phyloP scores from a whole-genome alignment of 2,329 filamentous ascomycete species.

The Cladorrhinum sp. region DNA sequence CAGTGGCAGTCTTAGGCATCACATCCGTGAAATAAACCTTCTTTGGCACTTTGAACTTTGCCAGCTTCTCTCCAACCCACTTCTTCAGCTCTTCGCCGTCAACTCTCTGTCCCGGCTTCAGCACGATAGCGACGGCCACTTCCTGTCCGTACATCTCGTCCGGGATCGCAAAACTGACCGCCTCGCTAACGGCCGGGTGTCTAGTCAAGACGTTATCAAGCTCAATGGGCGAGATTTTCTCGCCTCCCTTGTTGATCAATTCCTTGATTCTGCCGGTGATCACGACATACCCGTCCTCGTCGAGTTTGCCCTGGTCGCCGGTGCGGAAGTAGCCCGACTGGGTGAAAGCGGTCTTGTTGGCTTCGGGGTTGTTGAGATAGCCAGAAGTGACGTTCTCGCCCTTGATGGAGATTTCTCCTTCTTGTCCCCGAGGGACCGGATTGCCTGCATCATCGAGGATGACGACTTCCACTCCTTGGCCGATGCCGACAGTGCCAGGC shows the following conservation, averaged over 20 bases:
- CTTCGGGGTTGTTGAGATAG: slow-evolving; percentile 77
- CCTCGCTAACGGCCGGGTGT: slow-evolving; percentile 70
- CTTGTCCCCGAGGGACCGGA: slow-evolving; percentile 63
- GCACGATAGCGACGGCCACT: slow-evolving; percentile 71
- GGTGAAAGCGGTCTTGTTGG: slow-evolving; percentile 72
- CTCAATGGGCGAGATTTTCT: slow-evolving; percentile 87
- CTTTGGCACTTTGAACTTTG: slow-evolving; percentile 84
- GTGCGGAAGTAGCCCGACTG: slow-evolving; percentile 80
- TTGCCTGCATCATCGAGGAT: slow-evolving; percentile 70
- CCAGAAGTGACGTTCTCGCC: slow-evolving; percentile 82
- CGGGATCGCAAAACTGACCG: slow-evolving; percentile 78
- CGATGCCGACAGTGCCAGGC: slow-evolving; percentile 78
- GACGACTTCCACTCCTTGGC: slow-evolving; percentile 77
- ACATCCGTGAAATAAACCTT: slow-evolving; percentile 77
- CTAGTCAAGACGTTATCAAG: slow-evolving; percentile 78
- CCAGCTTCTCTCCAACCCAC: slow-evolving; percentile 68
- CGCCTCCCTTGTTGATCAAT: slow-evolving; percentile 84
- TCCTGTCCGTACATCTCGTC: slow-evolving; percentile 84
- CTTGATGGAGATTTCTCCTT: slow-evolving; percentile 79
- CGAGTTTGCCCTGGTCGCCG: slow-evolving; percentile 79
- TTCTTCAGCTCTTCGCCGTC: slow-evolving; percentile 59
- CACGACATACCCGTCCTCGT: slow-evolving; percentile 75
- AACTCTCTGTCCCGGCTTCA: slow-evolving; percentile 61
- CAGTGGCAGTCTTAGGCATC: slow-evolving; percentile 91
- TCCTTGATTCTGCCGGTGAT: slow-evolving; percentile 94